Conservation (phyloP, 495 filamentous ascomycete genomes). For the Hyaloscypha finlandica region DNA sequence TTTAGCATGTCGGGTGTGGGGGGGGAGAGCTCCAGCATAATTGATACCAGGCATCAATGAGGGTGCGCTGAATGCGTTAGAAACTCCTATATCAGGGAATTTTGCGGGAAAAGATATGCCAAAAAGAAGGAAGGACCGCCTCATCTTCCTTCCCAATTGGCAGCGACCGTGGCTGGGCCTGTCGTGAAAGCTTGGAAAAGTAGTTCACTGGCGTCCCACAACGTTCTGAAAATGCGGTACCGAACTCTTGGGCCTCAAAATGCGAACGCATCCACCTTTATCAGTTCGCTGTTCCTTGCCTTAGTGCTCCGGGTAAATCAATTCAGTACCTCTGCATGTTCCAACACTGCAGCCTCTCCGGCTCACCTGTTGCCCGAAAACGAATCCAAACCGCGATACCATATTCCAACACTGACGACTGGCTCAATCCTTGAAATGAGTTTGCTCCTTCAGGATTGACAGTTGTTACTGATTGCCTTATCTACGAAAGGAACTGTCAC, state of each 20-base stretch:
- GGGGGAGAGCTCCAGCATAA: not conserved
- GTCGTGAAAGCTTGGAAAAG: conserved; percentile 6
- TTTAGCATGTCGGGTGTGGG: conserved; percentile 1
- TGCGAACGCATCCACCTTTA: not conserved
- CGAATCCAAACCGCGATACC: not conserved
- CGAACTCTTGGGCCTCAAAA: not conserved
- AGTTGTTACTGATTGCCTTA: not conserved
- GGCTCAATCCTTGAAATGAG: not conserved
- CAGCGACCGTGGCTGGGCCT: not conserved
- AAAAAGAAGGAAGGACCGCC: not conserved
- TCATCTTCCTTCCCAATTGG: not conserved
- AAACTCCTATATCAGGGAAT: conserved; percentile 1
- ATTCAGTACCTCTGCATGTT: not conserved
- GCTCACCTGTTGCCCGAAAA: not conserved
- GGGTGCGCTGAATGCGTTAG: not conserved
- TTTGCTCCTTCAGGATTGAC: not conserved
- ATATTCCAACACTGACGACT: not conserved
- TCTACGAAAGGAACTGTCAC: not conserved
- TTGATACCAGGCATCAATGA: not conserved
- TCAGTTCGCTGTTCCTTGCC: not conserved
- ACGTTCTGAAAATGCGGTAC: not conserved
- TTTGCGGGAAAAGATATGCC: not conserved
- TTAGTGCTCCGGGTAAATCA: not conserved
- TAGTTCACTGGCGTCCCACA: conserved; percentile 1
- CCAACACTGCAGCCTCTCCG: not conserved